Base-by-base conservation (phyloP, 768 basidiomycete genomes). In the Suillus subaureus region DNA sequence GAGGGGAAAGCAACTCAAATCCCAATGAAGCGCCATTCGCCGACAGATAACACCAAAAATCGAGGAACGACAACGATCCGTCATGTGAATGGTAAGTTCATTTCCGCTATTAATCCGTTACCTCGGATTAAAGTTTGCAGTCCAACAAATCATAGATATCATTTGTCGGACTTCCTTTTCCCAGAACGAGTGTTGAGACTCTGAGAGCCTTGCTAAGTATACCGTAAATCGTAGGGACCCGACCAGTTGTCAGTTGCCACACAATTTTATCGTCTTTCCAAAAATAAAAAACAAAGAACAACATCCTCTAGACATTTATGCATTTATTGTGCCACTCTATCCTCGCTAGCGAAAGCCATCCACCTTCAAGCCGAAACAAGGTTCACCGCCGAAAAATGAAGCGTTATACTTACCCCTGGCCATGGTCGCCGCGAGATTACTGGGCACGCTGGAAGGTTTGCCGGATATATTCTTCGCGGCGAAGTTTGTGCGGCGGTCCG, bases 341-440 rank as follows among this genome's bases (percentile, higher is more conserved):
- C 92, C 26, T 91, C 94, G 23, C 85, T 97, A 52, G 82, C 93
- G 57, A 98, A 98, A 73, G 81, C 88, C n/a, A 89, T 98, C 67
- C 83, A 98, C 55, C 83, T 92, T 45, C 97, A 98, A 79, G 96
- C 96, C 23, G 96, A 97, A 79, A 91, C 89, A 0, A 97, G 98
- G 77, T 93, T 97, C 13, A 87, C 91, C 2, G 95, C 96, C 4
- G 92, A 96, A 77, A 88, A 92, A 71, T 87, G 88, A 39, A 91
- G 91, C 31, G 95, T 94, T 0, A 82, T 11, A 6, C 28, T 52
- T 84, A 39, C 97, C 97, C 0, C 85, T 99, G 28, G 93, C 92
- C 0, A 85, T 86, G 39, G 86, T 97, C 13, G 78, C 92, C 4
- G 35, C 35, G 9, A 49, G 68, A 88, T 85, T 97, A 35, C 83